These are phyloP conservation scores for Liquidambar formosana DNA, from an alignment of 164 flowering plant species.

Conservation along the genomic window DNA sequence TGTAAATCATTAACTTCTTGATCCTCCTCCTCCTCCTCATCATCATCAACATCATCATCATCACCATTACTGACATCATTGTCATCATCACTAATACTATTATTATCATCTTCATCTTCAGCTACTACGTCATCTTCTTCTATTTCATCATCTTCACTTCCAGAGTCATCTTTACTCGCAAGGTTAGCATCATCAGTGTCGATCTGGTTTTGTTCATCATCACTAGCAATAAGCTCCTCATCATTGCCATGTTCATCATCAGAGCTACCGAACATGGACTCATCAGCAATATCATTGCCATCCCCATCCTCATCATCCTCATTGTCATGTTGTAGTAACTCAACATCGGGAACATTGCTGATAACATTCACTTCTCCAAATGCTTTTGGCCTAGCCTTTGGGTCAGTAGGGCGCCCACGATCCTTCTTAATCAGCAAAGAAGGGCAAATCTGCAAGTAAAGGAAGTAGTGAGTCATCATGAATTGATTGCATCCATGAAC, in stretches of 20 bases:
- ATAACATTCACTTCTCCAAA: slow-evolving; percentile 77
- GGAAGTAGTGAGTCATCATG: background rate
- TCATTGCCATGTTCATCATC: slow-evolving; percentile 27
- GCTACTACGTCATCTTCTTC: slow-evolving; percentile 19
- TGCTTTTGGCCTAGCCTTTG: slow-evolving; percentile 83
- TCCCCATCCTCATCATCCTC: slow-evolving; percentile 20
- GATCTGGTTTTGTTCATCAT: slow-evolving; percentile 23
- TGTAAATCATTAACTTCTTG: slow-evolving; percentile 6
- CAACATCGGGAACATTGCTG: slow-evolving; percentile 69
- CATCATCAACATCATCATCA: slow-evolving; percentile 26
- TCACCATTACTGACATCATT: slow-evolving; percentile 19
- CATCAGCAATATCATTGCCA: slow-evolving; percentile 23
- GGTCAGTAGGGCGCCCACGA: slow-evolving; percentile 79
- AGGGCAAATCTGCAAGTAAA: slow-evolving; percentile 71
- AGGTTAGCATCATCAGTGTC: slow-evolving; percentile 8
- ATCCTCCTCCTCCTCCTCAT: slow-evolving; percentile 19
- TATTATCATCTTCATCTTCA: slow-evolving; percentile 15
- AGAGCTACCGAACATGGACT: slow-evolving; percentile 16
- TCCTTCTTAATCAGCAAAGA: slow-evolving; percentile 83
- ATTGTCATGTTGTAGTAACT: slow-evolving; percentile 47
- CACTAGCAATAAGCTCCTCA: slow-evolving; percentile 21
- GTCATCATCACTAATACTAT: slow-evolving; percentile 20
- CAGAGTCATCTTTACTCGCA: slow-evolving; percentile 5
- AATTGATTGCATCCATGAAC: background rate
- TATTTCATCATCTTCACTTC: slow-evolving; percentile 18